phyloP scores from a whole-genome alignment of 1,284 basidiomycete species.

The Ganoderma lucidum region DNA sequence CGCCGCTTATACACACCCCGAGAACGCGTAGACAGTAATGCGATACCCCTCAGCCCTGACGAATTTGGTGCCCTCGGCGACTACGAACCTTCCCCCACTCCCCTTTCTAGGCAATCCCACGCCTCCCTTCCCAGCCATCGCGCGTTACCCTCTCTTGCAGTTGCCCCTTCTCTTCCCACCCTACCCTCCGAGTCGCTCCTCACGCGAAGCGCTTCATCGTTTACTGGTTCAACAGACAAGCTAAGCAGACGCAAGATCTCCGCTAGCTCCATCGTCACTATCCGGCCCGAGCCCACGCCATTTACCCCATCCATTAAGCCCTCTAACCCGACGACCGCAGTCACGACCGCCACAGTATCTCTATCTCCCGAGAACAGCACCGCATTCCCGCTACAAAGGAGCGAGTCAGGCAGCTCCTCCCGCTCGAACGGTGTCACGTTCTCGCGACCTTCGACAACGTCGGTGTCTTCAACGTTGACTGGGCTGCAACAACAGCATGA shows the following conservation, averaged over 20 bases:
- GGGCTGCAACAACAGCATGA: slow-evolving; percentile 62
- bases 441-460: slow-evolving; percentile 63
- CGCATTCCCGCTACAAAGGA: slow-evolving; percentile 52
- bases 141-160: slow-evolving; percentile 54
- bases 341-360: slow-evolving; percentile 71
- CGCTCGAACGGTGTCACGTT: slow-evolving; percentile 59
- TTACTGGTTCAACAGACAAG: slow-evolving; percentile 41
- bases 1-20: slow-evolving; percentile 62
- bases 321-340: slow-evolving; percentile 69
- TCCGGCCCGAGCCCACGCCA: slow-evolving; percentile 51
- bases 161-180: slow-evolving; percentile 65
- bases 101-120: slow-evolving; percentile 52
- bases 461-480: slow-evolving; percentile 56
- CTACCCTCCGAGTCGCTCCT: slow-evolving; percentile 64
- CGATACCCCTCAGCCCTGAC: slow-evolving; percentile 48
- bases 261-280: slow-evolving; percentile 56
- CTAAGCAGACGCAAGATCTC: slow-evolving; percentile 56
- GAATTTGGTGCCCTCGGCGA: slow-evolving; percentile 46
- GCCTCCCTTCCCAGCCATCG: slow-evolving; percentile 43
- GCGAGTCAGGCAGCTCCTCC: slow-evolving; percentile 52
- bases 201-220: slow-evolving; percentile 35
- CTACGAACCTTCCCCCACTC: slow-evolving; percentile 75
- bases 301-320: slow-evolving; percentile 56
- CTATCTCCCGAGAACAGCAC: slow-evolving; percentile 48
- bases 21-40: slow-evolving; percentile 47